These are phyloP conservation scores for Stephanodiscus minutulus DNA, from an alignment of 108 stramenopile genomes.

Conservation along the genomic window DNA sequence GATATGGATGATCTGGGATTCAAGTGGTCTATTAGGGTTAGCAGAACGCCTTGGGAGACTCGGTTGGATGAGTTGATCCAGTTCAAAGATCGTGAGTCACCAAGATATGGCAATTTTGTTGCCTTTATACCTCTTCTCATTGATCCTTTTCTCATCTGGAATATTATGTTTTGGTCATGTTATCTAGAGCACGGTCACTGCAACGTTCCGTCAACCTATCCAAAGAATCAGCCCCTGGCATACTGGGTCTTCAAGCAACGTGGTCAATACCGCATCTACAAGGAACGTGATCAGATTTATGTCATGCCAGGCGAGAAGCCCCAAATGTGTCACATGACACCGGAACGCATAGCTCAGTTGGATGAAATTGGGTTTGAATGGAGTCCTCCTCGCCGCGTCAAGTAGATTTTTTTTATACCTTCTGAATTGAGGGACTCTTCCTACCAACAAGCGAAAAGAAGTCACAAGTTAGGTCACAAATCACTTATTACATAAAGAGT, in stretches of 20 bases:
- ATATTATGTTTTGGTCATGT: neutral
- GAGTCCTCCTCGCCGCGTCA: constrained; percentile 43
- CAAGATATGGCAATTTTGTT: neutral
- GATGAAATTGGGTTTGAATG: constrained; percentile 62
- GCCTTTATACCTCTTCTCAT: neutral
- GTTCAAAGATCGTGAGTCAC: constrained; percentile 27
- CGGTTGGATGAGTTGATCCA: constrained; percentile 40
- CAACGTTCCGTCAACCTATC: constrained; percentile 45
- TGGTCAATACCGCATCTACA: constrained; percentile 43
- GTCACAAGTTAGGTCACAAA: too few species aligned
- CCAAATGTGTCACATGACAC: constrained; percentile 56
- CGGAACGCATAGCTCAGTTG: constrained; percentile 53
- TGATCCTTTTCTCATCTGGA: neutral
- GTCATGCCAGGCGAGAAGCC: constrained; percentile 16
- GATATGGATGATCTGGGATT: constrained; percentile 38
- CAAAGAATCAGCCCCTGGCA: constrained; percentile 46
- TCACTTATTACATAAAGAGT: too few species aligned
- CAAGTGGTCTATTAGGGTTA: constrained; percentile 44
- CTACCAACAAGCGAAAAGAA: neutral
- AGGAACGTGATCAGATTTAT: constrained; percentile 7
- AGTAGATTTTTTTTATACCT: neutral
- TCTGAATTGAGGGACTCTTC: neutral
- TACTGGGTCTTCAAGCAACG: constrained; percentile 53
- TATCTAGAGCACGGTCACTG: constrained; percentile 38
- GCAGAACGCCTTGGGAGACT: constrained; percentile 43